phyloP scores from a whole-genome alignment of 768 basidiomycete genomes.

The Austroboletus eburneus region DNA sequence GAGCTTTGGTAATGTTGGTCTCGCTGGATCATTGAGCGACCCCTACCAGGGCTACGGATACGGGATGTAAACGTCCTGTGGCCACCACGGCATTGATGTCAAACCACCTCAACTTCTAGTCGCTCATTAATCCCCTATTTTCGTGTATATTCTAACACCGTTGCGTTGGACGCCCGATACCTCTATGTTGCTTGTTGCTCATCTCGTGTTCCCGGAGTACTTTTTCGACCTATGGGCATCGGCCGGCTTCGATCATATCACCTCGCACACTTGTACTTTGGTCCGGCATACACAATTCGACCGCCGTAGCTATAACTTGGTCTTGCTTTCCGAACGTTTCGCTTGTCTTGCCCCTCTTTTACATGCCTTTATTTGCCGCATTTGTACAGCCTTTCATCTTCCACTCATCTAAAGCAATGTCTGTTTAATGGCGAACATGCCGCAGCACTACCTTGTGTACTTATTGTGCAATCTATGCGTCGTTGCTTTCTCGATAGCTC shows the following conservation, averaged over 20 bases:
- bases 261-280: conserved; percentile 66
- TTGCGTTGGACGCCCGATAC: conserved; percentile 34
- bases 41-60: conserved; percentile 80
- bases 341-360: conserved; percentile 21
- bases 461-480: conserved; percentile 37
- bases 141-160: conserved; percentile 36
- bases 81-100: conserved; percentile 27
- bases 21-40: conserved; percentile 58
- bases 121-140: conserved; percentile 33
- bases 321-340: conserved; percentile 35
- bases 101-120: conserved; percentile 11
- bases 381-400: conserved; percentile 38
- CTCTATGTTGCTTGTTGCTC: conserved; percentile 32
- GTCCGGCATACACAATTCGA: conserved; percentile 50
- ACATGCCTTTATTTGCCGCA: conserved; percentile 42
- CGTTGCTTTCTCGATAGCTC: conserved; percentile 28
- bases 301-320: conserved; percentile 34
- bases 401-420: conserved; percentile 39
- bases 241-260: conserved; percentile 44
- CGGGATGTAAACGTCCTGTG: conserved; percentile 56
- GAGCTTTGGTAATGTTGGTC: conserved; percentile 45
- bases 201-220: conserved; percentile 35
- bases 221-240: conserved; percentile 33
- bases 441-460: conserved; percentile 37
- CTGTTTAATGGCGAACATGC: conserved; percentile 36